Evolutionary conservation across 176 grass and related monocot genomes (phyloP), one percentile per base, ranked within the genome.

Genomic region (Puya raimondii): DNA sequence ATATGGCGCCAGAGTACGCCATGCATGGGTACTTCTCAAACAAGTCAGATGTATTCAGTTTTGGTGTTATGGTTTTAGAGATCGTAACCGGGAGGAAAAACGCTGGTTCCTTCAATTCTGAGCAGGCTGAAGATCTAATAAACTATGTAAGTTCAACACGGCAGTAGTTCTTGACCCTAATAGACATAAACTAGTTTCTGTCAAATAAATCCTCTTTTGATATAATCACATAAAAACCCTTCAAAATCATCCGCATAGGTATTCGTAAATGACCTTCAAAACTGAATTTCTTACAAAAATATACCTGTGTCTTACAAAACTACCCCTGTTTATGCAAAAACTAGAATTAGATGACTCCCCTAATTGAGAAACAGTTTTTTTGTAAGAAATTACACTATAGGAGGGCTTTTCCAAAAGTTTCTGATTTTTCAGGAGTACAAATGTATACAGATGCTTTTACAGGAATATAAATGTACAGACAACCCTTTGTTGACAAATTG

Each of bases 371-470:
- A 63, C 2, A 67, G 80, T 0, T 79, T 79, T 15, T 81, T 86
- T 78, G 76, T 65, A 20, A 74, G 70, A 0, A 79, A 86, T 54
- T 78, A 86, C 23, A 70, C 66, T 0, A 77, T 74, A 17, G 48
- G 65, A 2, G 79, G 71, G 0, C 83, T 5, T 33, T 6, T 33
- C 4, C 5, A 3, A 33, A 6, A 73, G 16, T 12, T 12, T 82
- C 12, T 82, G 75, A 4, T 0, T 6, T 33, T 33, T 33, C 33
- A 42, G 4, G 33, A 42, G 33, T 42, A 7, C 6, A 42, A 1
- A 49, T 67, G 22, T 82, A 82, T 26, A 47, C 66, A 0, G 75
- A 87, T 47, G 72, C 79, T 0, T 79, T 75, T 76, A 87, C 9
- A 71, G 47, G 63, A 65, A 74, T 6, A 73, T 80, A 65, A 65